Base-by-base conservation (phyloP, 2,329 filamentous ascomycete genomes). In the Fusarium incarnatum region DNA sequence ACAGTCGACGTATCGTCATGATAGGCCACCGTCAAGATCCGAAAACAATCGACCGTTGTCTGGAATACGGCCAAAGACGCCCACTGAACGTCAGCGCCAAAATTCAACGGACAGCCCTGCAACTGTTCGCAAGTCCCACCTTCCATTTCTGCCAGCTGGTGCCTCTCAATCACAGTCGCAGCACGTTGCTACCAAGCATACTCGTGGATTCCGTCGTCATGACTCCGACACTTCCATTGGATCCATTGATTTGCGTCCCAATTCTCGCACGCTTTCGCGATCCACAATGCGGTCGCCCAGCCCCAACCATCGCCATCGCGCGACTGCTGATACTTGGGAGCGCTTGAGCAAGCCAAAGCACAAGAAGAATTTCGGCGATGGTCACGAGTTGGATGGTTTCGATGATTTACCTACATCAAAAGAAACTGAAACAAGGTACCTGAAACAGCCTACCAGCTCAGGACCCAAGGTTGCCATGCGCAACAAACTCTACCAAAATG, bases 381-480 rank as follows among this genome's bases (percentile, higher is more conserved):
- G 96, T 18, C 92, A 91, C 64, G 96, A 99, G 80, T 85, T 99
- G 34, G 95, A 98, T 73, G 90, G 88, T 4, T 98, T 99, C 78
- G 96, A 99, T 78, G 96, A 99, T 80, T 83, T 99, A 59, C 95
- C 95, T 3, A 98, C 94, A 0, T 98, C 94, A 18, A 89, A 87
- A 15, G 89, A 91, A 64, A 87, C 89, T 16, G 96, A 99, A 80
- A 94, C 90, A 67, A 92, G 89, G 74, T 99, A 89, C 76, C 85
- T 94, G 67, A 97, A 94, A 79, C 89, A 92, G 73, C 94, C 96
- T 5, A 84, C 91, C 41, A 89, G 87, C 48, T 87, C 88, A 56
- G 90, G 91, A 46, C 88, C 91, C 27, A 94, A 91, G 79, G 86
- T 88, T 37, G 81, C 83, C 42, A 76, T 88, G 34, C 84, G 88